Percentiles rank a stretch among this genome's conserved stretches.
Conservation (phyloP, 371 early-diverging fungal genomes). For the Dinochytrium kinnereticum region DNA sequence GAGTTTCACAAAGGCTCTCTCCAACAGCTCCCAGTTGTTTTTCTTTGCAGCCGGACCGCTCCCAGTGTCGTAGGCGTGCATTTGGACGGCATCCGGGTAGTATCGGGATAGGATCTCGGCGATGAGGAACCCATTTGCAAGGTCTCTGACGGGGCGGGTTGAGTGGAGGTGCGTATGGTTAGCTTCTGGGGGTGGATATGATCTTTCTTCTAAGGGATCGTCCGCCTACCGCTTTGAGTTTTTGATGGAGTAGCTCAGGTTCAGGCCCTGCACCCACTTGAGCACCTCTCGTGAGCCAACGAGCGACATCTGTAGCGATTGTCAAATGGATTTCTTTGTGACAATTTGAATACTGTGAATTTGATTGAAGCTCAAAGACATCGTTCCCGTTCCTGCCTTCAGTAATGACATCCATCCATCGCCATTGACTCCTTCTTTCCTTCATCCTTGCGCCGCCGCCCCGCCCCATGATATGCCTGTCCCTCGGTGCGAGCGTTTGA, state of each 20-base stretch:
- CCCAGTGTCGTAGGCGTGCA: conserved; percentile 56
- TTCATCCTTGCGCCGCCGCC: no score
- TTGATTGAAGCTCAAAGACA: no score
- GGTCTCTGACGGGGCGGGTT: conserved; percentile 39
- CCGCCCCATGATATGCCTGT: no score
- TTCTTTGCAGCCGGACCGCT: conserved; percentile 46
- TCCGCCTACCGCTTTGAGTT: conserved; percentile 46
- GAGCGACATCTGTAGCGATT: no score
- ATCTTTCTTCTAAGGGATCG: neutral
- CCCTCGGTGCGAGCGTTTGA: no score
- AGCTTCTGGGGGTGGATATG: neutral
- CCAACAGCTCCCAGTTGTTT: conserved; percentile 53
- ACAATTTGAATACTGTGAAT: no score
- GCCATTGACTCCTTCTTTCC: no score
- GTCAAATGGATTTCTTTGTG: no score
- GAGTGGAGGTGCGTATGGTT: no score
- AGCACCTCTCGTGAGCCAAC: conserved; percentile 45
- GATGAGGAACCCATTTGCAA: conserved; percentile 56
- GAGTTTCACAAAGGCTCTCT: conserved; percentile 40
- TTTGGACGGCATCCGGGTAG: conserved; percentile 44
- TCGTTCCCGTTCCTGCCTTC: no score
- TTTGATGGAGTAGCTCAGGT: conserved; percentile 50
- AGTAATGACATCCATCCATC: no score
- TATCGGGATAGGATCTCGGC: conserved; percentile 57
- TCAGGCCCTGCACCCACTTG: conserved; percentile 54